phyloP scores from a whole-genome alignment of 2,329 filamentous ascomycete species.

The Colletotrichum plurivorum region DNA sequence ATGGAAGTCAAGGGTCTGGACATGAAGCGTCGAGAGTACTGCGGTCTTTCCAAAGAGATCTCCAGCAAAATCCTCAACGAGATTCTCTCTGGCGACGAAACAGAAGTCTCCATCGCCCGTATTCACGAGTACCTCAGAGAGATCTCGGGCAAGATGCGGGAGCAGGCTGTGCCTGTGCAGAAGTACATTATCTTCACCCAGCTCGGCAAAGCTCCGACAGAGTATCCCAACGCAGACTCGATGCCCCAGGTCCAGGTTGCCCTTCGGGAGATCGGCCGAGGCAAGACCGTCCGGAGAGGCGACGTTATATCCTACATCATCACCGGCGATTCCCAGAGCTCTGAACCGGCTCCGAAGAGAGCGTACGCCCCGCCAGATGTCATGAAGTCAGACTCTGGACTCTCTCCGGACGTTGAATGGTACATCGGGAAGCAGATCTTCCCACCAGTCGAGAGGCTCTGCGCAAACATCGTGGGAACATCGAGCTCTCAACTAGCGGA shows the following conservation, averaged over 20 bases:
- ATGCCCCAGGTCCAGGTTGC: conserved; percentile 99
- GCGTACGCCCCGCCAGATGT: conserved; percentile 91
- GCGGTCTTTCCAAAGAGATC: conserved; percentile 93
- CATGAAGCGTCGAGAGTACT: conserved; percentile 98
- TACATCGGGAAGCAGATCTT: conserved; percentile 99
- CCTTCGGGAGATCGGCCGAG: conserved; percentile 86
- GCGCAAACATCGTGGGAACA: conserved; percentile 94
- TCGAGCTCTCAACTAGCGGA: conserved; percentile 92
- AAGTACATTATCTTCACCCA: conserved; percentile 99
- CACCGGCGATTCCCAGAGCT: conserved; percentile 78
- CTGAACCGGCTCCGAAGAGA: conserved; percentile 85
- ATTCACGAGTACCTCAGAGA: conserved; percentile 95
- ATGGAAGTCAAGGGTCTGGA: conserved; percentile 98
- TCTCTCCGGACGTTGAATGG: conserved; percentile 95
- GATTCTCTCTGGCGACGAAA: conserved; percentile 93
- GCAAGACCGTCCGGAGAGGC: conserved; percentile 90
- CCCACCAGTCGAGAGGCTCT: conserved; percentile 96
- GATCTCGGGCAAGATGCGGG: conserved; percentile 88
- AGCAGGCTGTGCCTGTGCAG: conserved; percentile 78
- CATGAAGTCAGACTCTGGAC: conserved; percentile 79
- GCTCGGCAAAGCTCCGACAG: conserved; percentile 91
- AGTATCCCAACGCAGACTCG: conserved; percentile 93
- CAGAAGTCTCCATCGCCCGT: conserved; percentile 87
- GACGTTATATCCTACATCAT: conserved; percentile 98
- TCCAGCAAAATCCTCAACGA: conserved; percentile 93